These are phyloP conservation scores for Jasminum sambac DNA, from an alignment of 257 asterid genomes.

Conservation along the genomic window DNA sequence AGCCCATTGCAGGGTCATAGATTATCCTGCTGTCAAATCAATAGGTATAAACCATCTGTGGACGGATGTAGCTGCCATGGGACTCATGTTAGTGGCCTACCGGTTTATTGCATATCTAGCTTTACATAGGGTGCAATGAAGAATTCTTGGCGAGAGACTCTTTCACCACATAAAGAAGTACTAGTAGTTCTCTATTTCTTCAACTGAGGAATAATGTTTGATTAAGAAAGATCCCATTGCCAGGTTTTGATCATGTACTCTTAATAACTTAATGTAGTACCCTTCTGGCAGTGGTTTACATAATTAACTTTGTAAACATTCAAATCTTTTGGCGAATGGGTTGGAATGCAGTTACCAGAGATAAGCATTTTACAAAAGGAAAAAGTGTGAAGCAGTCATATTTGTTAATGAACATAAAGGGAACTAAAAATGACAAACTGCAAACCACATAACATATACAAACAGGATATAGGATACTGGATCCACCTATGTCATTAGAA, in stretches of 20 bases:
- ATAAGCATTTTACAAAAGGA: conserved; percentile 20
- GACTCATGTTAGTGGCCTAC: conserved; percentile 76
- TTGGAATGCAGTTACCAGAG: conserved; percentile 15
- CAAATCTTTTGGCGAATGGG: conserved; percentile 19
- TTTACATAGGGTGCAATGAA: conserved; percentile 62
- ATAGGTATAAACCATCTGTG: conserved; percentile 72
- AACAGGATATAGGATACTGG: conserved; percentile 17
- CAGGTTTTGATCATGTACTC: conserved; percentile 48
- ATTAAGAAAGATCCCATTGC: conserved; percentile 35
- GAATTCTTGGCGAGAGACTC: conserved; percentile 8
- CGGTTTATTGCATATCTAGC: conserved; percentile 83
- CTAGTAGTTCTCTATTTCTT: conserved; percentile 37
- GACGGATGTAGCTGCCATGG: conserved; percentile 65
- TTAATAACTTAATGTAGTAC: conserved; percentile 30
- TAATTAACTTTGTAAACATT: conserved; percentile 26
- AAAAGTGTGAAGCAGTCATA: conserved; percentile 7
- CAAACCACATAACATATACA: conserved; percentile 27
- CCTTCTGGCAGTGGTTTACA: conserved; percentile 44
- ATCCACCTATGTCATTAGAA: conserved; percentile 41
- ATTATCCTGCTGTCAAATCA: conserved; percentile 72
- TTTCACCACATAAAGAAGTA: conserved; percentile 21
- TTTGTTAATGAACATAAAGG: conserved; percentile 4
- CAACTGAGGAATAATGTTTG: conserved; percentile 48
- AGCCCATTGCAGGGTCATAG: conserved; percentile 63
- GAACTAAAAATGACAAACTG: conserved; percentile 23